Percentiles rank a stretch among this genome's conserved stretches.
Evolutionary conservation across 192 early-diverging fungal species (phyloP).

Genomic region (Backusella westeae): DNA sequence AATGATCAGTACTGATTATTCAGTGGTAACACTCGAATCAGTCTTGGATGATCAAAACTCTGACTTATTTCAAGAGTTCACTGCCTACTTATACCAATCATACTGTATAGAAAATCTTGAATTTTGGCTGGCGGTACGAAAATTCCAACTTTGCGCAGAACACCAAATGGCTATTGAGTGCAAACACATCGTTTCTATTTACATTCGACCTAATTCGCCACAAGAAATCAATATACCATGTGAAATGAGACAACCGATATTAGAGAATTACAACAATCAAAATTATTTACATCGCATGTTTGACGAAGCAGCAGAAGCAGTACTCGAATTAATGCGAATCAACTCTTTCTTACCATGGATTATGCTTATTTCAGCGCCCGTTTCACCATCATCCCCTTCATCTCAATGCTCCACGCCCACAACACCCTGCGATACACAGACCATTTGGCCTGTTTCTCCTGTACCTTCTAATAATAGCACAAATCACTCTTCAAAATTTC

Average conservation of each 20-base stretch:
- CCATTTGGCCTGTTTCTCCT: neutral
- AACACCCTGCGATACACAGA: neutral
- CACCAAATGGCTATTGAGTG: slow-evolving; percentile 9
- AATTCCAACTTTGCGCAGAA: slow-evolving; percentile 18
- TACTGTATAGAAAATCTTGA: slow-evolving; percentile 40
- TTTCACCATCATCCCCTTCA: neutral
- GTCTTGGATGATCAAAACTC: slow-evolving; percentile 11
- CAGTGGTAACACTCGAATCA: slow-evolving; percentile 7
- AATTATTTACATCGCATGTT: slow-evolving; percentile 22
- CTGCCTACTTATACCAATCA: slow-evolving; percentile 24
- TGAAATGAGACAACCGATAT: slow-evolving; percentile 29
- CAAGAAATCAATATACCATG: slow-evolving; percentile 37
- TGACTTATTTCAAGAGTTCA: slow-evolving; percentile 12
- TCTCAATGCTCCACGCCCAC: neutral
- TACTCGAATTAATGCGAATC: slow-evolving; percentile 32
- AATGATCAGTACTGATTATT: neutral
- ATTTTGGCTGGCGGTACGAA: slow-evolving; percentile 36
- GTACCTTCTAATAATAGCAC: neutral
- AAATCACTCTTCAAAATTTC: neutral
- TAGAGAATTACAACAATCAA: slow-evolving; percentile 12
- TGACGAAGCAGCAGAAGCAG: slow-evolving; percentile 11
- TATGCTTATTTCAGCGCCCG: neutral
- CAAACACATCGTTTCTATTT: slow-evolving; percentile 12
- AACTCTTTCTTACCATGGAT: slow-evolving; percentile 35
- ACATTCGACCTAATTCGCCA: slow-evolving; percentile 25